These are phyloP conservation scores for Calycina marina DNA, from an alignment of 2,329 filamentous ascomycete species.

Conservation along the genomic window DNA sequence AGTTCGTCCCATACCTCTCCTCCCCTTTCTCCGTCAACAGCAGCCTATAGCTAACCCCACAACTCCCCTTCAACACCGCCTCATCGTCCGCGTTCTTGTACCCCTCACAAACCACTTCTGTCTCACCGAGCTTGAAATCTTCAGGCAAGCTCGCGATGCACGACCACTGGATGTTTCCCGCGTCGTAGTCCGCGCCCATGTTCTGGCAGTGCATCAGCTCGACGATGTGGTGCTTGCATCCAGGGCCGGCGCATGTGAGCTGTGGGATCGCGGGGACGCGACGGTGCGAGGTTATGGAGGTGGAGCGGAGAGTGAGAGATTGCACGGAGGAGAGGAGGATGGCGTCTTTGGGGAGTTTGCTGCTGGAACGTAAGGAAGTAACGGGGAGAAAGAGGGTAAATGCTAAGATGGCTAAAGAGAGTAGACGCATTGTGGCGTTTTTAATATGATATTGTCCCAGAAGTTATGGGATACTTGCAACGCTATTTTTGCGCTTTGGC, in stretches of 20 bases:
- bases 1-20: conserved; percentile 39
- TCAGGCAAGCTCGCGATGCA: conserved; percentile 52
- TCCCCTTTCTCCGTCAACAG: conserved; percentile 66
- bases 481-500: too few species aligned
- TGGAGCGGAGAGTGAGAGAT: conserved; percentile 60
- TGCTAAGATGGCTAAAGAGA: too few species aligned
- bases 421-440: too few species aligned
- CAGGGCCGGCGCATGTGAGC: conserved; percentile 57
- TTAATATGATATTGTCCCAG: too few species aligned
- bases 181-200: conserved; percentile 62
- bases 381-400: too few species aligned
- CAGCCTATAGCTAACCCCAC: conserved; percentile 79
- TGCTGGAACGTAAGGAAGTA: too few species aligned
- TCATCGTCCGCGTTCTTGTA: conserved; percentile 64
- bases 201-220: conserved; percentile 86
- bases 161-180: conserved; percentile 80
- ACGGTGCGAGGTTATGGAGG: conserved; percentile 55
- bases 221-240: conserved; percentile 39
- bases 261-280: conserved; percentile 66
- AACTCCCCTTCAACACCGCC: conserved; percentile 82
- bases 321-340: conserved; percentile 54
- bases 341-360: conserved; percentile 29
- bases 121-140: conserved; percentile 59
- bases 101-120: conserved; percentile 87
- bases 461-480: too few species aligned